These are phyloP conservation scores for Seminavis robusta DNA, from an alignment of 108 stramenopile species.

Conservation along the genomic window DNA sequence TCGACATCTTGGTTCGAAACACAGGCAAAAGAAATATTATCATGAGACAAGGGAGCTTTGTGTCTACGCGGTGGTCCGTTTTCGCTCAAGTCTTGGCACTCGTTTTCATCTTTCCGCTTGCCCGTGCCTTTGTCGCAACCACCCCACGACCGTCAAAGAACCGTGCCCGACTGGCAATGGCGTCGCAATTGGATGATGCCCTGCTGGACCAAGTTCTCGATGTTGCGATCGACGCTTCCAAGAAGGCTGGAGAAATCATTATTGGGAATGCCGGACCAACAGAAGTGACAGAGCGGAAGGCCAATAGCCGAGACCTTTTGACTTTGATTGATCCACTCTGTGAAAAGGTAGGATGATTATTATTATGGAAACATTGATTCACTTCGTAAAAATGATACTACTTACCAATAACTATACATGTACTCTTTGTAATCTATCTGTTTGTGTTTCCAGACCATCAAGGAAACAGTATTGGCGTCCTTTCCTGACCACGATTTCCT, in stretches of 20 bases:
- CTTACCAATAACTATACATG: background rate
- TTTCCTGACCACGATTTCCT: conserved; percentile 67
- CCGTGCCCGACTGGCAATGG: too few relatives aligned
- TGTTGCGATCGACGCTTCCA: conserved; percentile 69
- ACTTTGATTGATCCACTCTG: conserved; percentile 87
- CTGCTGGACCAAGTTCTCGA: conserved; percentile 33
- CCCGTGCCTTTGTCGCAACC: too few relatives aligned
- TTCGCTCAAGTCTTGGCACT: too few relatives aligned
- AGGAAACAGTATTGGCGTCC: conserved; percentile 32
- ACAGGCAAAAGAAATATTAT: too few relatives aligned
- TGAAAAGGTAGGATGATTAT: conserved; percentile 38
- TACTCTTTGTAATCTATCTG: background rate
- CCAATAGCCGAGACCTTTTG: conserved; percentile 83
- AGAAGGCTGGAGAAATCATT: conserved; percentile 73
- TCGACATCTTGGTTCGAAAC: too few relatives aligned
- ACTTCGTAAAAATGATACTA: background rate
- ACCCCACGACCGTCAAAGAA: too few relatives aligned
- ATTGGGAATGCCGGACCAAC: conserved; percentile 68
- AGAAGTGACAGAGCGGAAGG: conserved; percentile 70
- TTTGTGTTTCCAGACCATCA: conserved; percentile 26
- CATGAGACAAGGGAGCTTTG: too few relatives aligned
- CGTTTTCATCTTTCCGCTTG: too few relatives aligned
- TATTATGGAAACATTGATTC: background rate
- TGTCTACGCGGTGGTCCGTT: too few relatives aligned
- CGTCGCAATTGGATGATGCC: conserved; percentile 2